Conservation (phyloP, 108 stramenopile species). For the Bacterosira constricta region DNA sequence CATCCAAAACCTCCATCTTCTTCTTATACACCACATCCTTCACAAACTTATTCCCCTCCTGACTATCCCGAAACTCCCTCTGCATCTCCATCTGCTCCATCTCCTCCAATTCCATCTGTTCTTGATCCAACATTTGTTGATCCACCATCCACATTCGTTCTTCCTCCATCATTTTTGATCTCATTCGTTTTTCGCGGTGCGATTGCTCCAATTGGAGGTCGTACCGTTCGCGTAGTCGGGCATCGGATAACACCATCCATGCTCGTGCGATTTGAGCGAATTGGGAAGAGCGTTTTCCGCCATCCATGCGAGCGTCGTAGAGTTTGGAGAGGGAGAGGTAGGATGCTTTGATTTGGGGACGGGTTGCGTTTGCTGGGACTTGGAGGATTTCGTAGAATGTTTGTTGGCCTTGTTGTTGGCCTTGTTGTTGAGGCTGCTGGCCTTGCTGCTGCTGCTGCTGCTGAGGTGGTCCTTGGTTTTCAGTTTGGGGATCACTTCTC, state of each 20-base stretch:
- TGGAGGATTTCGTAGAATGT: slow-evolving; percentile 40
- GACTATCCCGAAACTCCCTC: background rate
- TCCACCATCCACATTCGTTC: slow-evolving; percentile 17
- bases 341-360: slow-evolving; percentile 31
- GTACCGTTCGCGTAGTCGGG: slow-evolving; percentile 21
- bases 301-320: slow-evolving; percentile 9
- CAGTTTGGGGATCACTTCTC: too few species aligned
- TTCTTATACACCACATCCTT: slow-evolving; percentile 31
- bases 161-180: slow-evolving; percentile 18
- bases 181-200: slow-evolving; percentile 6
- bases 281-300: slow-evolving; percentile 6
- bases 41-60: slow-evolving; percentile 23
- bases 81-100: slow-evolving; percentile 3
- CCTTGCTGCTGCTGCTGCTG: too few species aligned
- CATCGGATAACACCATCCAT: slow-evolving; percentile 44
- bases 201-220: slow-evolving; percentile 14
- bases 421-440: background rate
- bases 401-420: background rate
- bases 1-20: slow-evolving; percentile 6
- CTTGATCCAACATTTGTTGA: background rate
- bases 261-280: slow-evolving; percentile 47
- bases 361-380: slow-evolving; percentile 35
- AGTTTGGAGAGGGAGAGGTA: background rate
- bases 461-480: too few species aligned
- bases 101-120: background rate